Evolutionary conservation across 805 yeast genomes (phyloP).

Genomic region (Cyberlindnera samutprakarnensis): DNA sequence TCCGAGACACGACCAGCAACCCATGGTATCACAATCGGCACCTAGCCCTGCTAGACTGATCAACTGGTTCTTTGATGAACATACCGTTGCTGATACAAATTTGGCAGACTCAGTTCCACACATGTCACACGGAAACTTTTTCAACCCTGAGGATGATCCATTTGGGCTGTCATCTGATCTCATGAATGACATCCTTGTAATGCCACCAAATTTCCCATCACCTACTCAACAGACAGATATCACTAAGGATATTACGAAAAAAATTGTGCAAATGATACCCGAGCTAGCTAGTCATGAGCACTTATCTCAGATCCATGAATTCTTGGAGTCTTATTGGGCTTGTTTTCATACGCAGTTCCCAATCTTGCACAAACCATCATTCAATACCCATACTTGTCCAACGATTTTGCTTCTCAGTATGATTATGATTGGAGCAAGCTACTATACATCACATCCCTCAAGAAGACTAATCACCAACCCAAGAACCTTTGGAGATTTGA

Average conservation of each 20-base stretch:
- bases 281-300: constrained; percentile 15
- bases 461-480: constrained; percentile 12
- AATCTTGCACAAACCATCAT: constrained; percentile 42
- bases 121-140: constrained; percentile 18
- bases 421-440: constrained; percentile 30
- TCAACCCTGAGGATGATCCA: constrained; percentile 24
- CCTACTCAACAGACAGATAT: constrained; percentile 22
- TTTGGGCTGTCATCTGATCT: constrained; percentile 22
- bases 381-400: constrained; percentile 42
- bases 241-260: constrained; percentile 16
- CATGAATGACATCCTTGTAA: constrained; percentile 20
- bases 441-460: constrained; percentile 16
- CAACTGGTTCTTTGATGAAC: constrained; percentile 23
- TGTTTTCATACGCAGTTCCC: constrained; percentile 37
- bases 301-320: constrained; percentile 17
- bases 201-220: constrained; percentile 24
- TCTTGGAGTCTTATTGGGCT: constrained; percentile 21
- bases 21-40: constrained; percentile 2
- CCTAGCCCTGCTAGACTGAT: constrained; percentile 19
- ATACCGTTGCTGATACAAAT: constrained; percentile 7
- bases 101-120: constrained; percentile 13
- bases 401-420: constrained; percentile 47
- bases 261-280: constrained; percentile 16
- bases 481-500: constrained; percentile 25
- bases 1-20: background rate